Percentiles rank a stretch among this genome's conserved stretches.
phyloP scores from a whole-genome alignment of 495 filamentous ascomycete genomes.

The Gamarada debralockiae region DNA sequence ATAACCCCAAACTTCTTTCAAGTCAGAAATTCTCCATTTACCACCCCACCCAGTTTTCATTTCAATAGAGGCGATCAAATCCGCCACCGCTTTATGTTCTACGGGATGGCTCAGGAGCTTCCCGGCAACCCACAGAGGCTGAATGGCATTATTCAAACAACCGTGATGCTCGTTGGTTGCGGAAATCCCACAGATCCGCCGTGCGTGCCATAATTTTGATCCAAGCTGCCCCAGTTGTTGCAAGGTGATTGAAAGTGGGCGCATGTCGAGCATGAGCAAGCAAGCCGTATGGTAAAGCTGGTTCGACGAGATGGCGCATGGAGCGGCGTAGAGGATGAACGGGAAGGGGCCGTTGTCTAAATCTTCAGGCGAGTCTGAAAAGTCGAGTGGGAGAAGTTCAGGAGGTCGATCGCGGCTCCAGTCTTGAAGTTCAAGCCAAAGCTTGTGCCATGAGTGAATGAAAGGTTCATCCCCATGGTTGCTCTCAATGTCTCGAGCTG shows the following conservation, averaged over 20 bases:
- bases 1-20: slow-evolving; percentile 44
- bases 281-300: slow-evolving; percentile 46
- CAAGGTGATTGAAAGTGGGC: slow-evolving; percentile 32
- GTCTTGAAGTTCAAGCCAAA: slow-evolving; percentile 41
- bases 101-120: slow-evolving; percentile 39
- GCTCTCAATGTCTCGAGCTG: slow-evolving; percentile 22
- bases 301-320: slow-evolving; percentile 46
- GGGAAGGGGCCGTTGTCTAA: slow-evolving; percentile 35
- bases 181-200: slow-evolving; percentile 45
- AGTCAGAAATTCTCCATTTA: slow-evolving; percentile 41
- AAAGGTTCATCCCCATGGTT: slow-evolving; percentile 8
- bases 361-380: slow-evolving; percentile 30
- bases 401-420: slow-evolving; percentile 37
- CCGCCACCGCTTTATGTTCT: slow-evolving; percentile 39
- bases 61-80: slow-evolving; percentile 41
- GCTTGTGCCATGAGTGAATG: slow-evolving; percentile 28
- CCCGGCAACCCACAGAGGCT: slow-evolving; percentile 47
- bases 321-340: slow-evolving; percentile 39
- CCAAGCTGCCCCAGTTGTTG: slow-evolving; percentile 20
- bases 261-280: slow-evolving; percentile 39
- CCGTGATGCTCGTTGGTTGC: slow-evolving; percentile 42
- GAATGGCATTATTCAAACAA: slow-evolving; percentile 45
- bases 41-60: slow-evolving; percentile 41
- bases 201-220: slow-evolving; percentile 41
- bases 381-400: slow-evolving; percentile 29